Evolutionary conservation across 1,284 basidiomycete species (phyloP), one percentile per base, ranked within the genome.

Genomic region (Cryptococcus hybrid): DNA sequence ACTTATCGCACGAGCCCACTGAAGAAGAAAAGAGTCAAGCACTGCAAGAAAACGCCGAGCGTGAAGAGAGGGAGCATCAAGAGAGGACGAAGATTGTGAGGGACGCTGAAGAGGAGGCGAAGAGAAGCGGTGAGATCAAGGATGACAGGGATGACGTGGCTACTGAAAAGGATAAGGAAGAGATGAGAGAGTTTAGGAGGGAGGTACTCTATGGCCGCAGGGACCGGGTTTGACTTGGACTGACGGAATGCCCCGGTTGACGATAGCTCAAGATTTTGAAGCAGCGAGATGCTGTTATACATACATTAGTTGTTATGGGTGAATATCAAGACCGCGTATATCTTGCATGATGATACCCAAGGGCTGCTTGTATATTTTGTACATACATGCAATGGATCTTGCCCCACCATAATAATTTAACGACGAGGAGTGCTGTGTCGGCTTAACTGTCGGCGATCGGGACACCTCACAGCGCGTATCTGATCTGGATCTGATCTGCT

Each of bases 1-100:
- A 68, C 37, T 51, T 69, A 1, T 59, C 62, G 1, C 59, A 67
- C 35, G 62, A 72, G 47, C 52, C 66, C 30, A 63, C 67, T 3
- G 65, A 68, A 58, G 47, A 62, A 53, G 64, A 66, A 52, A 65
- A 68, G 56, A 61, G 58, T 15, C 47, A 56, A 34, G 47, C 62
- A 47, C 44, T 69, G 34, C 46, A 66, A 57, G 53, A 67, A n/a
- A 62, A 62, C 24, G 63, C 58, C 5, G 54, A 62, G 51, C 37
- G 47, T 18, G 61, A 68, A 56, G 65, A 66, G 47, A 35, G 43
- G 48, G 61, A 68, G 34, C 65, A 65, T 56, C 59, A 63, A 45
- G 65, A 63, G 38, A 48, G 60, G 49, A 59, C 62, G 52, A 51
- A 52, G 15, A 58, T 37, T 8, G 55, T 66, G 8, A 13, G 52